Evolutionary conservation across 768 basidiomycete genomes (phyloP).

Genomic region (Lactifluus pinguis): DNA sequence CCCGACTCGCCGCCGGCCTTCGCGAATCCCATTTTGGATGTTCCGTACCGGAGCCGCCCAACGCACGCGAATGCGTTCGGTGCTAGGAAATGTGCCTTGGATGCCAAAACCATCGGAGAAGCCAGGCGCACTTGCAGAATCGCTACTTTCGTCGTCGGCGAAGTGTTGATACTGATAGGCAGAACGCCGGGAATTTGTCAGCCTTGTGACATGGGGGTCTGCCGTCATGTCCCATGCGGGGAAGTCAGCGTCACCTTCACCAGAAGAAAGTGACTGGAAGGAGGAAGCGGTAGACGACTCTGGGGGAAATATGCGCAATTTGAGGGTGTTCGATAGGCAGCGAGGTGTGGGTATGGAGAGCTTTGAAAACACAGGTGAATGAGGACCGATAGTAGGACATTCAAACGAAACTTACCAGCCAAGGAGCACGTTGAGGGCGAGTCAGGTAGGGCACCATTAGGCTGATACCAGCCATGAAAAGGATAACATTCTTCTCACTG

Average conservation of each 20-base stretch:
- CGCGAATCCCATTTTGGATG: conserved; percentile 30
- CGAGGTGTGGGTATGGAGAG: conserved; percentile 32
- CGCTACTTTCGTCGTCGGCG: conserved; percentile 77
- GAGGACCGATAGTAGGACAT: neutral
- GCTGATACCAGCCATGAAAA: conserved; percentile 78
- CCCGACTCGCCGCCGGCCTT: conserved; percentile 59
- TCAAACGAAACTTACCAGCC: conserved; percentile 39
- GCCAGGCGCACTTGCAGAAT: conserved; percentile 48
- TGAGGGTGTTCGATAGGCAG: conserved; percentile 58
- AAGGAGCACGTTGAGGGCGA: conserved; percentile 65
- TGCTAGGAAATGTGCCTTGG: conserved; percentile 24
- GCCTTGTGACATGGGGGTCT: conserved; percentile 35
- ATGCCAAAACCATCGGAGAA: conserved; percentile 55
- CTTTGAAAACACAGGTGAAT: conserved; percentile 29
- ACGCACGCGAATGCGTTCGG: no score
- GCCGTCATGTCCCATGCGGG: conserved; percentile 56
- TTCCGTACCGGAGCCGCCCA: no score
- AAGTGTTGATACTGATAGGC: conserved; percentile 29
- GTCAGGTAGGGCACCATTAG: conserved; percentile 64
- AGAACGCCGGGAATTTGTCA: conserved; percentile 36
- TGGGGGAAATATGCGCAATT: conserved; percentile 57
- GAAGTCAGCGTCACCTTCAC: conserved; percentile 38
- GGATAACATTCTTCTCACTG: conserved; percentile 48
- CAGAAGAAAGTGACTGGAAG: no score
- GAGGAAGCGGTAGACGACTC: no score